phyloP scores from a whole-genome alignment of 208 protist species.

The Trypanosoma grayi region DNA sequence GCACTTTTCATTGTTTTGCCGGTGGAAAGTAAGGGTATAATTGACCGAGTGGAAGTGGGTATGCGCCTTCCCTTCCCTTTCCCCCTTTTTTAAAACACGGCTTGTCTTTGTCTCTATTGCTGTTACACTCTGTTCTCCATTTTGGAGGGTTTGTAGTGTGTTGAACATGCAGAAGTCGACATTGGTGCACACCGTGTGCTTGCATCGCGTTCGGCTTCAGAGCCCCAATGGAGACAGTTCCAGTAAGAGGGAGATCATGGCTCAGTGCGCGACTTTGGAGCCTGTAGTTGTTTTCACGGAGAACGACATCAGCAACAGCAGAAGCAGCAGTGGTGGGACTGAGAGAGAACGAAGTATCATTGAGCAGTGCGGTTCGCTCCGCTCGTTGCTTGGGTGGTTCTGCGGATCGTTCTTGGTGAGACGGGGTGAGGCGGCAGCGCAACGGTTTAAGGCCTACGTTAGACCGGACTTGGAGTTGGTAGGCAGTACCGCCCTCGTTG shows the following conservation, averaged over 20 bases:
- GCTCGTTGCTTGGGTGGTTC: constrained; percentile 30
- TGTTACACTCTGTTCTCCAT: too few species aligned
- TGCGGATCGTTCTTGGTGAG: constrained; percentile 23
- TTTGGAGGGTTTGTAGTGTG: background rate
- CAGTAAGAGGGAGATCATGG: background rate
- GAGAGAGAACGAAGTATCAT: constrained; percentile 27
- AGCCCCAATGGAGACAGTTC: background rate
- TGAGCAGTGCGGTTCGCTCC: constrained; percentile 26
- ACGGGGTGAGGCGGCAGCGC: constrained; percentile 10
- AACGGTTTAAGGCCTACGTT: constrained; percentile 10
- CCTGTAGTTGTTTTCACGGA: constrained; percentile 16
- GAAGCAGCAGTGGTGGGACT: background rate
- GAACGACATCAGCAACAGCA: background rate
- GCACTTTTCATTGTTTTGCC: too few species aligned
- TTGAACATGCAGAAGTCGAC: background rate
- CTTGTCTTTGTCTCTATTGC: too few species aligned
- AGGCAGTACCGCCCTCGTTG: constrained; percentile 23
- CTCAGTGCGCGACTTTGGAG: background rate
- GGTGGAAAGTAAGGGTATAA: too few species aligned
- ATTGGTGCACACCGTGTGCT: constrained; percentile 17
- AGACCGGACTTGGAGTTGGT: constrained; percentile 24
- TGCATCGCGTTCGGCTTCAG: constrained; percentile 13
- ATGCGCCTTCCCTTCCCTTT: too few species aligned
- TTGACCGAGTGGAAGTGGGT: too few species aligned
- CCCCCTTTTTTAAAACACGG: too few species aligned